Evolutionary conservation across 495 filamentous ascomycete genomes (phyloP).

Genomic region (Talaromyces liani): DNA sequence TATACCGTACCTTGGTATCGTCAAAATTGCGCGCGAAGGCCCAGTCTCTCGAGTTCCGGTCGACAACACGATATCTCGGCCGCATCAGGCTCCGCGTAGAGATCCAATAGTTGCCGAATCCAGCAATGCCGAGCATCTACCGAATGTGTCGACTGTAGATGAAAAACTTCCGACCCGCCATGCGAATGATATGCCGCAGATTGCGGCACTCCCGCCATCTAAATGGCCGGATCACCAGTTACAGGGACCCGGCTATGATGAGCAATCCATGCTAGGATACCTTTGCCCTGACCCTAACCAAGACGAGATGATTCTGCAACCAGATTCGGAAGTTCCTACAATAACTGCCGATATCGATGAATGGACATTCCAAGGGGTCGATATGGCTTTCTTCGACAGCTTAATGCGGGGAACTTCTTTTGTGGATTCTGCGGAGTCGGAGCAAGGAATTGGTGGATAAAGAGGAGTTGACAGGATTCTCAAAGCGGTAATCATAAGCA

Average conservation of each 20-base stretch:
- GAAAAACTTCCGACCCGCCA: neutral
- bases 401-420: neutral
- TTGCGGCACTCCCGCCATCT: neutral
- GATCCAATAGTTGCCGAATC: neutral
- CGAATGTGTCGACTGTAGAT: neutral
- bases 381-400: conserved; percentile 4
- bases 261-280: neutral
- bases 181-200: neutral
- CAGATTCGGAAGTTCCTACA: neutral
- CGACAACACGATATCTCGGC: neutral
- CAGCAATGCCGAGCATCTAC: neutral
- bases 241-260: neutral
- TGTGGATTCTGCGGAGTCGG: neutral
- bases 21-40: conserved; percentile 19
- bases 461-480: neutral
- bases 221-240: neutral
- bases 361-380: neutral
- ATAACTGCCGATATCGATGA: neutral
- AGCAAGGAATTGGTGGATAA: neutral
- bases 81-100: neutral
- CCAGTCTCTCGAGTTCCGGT: neutral
- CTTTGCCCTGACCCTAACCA: neutral
- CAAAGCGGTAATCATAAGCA: conserved; percentile 1
- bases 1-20: conserved; percentile 29
- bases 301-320: neutral